Percentiles rank a stretch among this genome's conserved stretches.
phyloP scores from a whole-genome alignment of 164 flowering plant genomes.

The Buxus sempervirens region DNA sequence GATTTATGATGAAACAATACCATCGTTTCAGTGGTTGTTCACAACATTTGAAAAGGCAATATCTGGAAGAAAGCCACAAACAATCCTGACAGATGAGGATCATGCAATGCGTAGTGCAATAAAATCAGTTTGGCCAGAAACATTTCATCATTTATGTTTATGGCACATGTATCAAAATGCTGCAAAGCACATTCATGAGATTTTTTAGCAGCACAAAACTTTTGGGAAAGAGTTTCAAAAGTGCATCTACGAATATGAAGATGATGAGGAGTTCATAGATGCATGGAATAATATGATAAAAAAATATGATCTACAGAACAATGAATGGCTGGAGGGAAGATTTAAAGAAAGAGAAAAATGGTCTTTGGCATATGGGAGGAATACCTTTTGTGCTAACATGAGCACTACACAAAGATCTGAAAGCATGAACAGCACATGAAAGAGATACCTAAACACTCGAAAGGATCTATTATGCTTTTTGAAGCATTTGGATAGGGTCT shows the following conservation, averaged over 20 bases:
- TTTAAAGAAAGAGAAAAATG: not conserved
- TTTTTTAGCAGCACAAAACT: not conserved
- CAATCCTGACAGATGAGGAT: constrained; percentile 4
- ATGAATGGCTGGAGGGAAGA: not conserved
- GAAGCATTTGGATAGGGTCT: not conserved
- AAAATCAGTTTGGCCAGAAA: not conserved
- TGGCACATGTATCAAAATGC: constrained; percentile 8
- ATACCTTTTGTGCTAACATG: not conserved
- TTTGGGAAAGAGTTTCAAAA: not conserved
- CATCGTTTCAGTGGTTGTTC: constrained; percentile 7
- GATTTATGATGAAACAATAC: constrained; percentile 2
- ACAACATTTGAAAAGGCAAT: not conserved
- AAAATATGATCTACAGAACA: not conserved
- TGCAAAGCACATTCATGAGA: not conserved
- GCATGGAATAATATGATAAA: not conserved
- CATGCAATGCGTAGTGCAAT: not conserved
- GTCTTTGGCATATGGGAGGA: not conserved
- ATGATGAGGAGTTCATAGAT: not conserved
- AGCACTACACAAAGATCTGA: not conserved
- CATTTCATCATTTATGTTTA: not conserved
- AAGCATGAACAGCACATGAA: not conserved
- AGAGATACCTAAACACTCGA: not conserved
- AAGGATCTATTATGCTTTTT: not conserved
- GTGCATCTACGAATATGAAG: not conserved
- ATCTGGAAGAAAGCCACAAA: constrained; percentile 6